Conservation (phyloP, 805 yeast species). For the Yamadazyma phyllophila region DNA sequence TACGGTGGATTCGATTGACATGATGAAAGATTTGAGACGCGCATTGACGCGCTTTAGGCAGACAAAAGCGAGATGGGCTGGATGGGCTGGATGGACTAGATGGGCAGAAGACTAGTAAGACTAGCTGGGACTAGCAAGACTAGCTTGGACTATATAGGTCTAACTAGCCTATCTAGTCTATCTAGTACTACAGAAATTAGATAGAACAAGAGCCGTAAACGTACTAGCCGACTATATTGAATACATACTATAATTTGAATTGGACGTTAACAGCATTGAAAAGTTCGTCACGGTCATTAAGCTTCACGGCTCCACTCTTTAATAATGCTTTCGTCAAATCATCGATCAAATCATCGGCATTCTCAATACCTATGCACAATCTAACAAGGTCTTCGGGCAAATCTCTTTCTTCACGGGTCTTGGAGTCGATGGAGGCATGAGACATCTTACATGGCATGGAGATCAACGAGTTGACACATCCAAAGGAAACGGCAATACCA, state of each 20-base stretch:
- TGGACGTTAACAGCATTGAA: slow-evolving; percentile 36
- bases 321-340: slow-evolving; percentile 73
- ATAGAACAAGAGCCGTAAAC: too few species aligned
- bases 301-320: slow-evolving; percentile 57
- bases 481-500: slow-evolving; percentile 90
- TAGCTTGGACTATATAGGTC: too few species aligned
- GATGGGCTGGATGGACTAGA: too few species aligned
- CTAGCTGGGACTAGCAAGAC: too few species aligned
- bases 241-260: slow-evolving; percentile 18
- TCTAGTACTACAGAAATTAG: neutral
- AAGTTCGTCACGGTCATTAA: slow-evolving; percentile 40
- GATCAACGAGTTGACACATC: slow-evolving; percentile 88
- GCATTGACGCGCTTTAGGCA: slow-evolving; percentile 1
- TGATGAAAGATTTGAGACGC: slow-evolving; percentile 4
- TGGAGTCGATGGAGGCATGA: slow-evolving; percentile 92
- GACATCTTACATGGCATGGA: slow-evolving; percentile 96
- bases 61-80: too few species aligned
- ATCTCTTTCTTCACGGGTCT: slow-evolving; percentile 81
- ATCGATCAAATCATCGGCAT: slow-evolving; percentile 72
- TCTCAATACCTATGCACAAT: slow-evolving; percentile 89
- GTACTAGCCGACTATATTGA: too few species aligned
- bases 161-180: too few species aligned
- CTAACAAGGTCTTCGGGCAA: slow-evolving; percentile 91
- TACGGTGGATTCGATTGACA: slow-evolving; percentile 9
- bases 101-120: too few species aligned